phyloP scores from a whole-genome alignment of 495 filamentous ascomycete genomes.

The Penicillium diatomitis region DNA sequence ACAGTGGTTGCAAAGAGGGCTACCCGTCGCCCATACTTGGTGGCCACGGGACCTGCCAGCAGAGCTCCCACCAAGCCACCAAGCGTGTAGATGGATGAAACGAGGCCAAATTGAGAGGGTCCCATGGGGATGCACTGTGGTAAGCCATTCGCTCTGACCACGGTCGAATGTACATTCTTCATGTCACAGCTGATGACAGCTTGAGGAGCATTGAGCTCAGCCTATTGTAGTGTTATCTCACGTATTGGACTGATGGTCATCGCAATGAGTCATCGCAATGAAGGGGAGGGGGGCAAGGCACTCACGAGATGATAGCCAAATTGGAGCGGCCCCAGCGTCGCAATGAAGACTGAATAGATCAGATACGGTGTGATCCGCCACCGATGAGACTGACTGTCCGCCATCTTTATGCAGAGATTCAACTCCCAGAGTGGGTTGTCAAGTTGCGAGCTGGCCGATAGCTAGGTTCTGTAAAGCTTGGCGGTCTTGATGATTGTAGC shows the following conservation, averaged over 20 bases:
- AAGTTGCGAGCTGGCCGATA: no score
- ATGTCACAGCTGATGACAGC: constrained; percentile 75
- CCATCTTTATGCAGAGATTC: no score
- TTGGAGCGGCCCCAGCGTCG: constrained; percentile 73
- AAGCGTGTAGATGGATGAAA: constrained; percentile 84
- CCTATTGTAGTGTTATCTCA: constrained; percentile 38
- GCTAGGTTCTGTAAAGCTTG: no score
- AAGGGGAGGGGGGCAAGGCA: no score
- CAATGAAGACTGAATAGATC: constrained; percentile 51
- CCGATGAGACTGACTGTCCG: constrained; percentile 3
- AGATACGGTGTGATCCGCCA: constrained; percentile 51
- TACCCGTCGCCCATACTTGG: constrained; percentile 59
- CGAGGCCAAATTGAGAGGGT: constrained; percentile 62
- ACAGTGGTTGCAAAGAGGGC: constrained; percentile 63
- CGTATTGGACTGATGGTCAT: neutral
- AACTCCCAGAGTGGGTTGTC: no score
- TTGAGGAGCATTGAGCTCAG: constrained; percentile 91
- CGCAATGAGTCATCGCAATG: no score
- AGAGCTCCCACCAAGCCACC: constrained; percentile 83
- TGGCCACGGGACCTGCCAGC: constrained; percentile 61
- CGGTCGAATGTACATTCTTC: constrained; percentile 42
- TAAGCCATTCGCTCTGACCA: constrained; percentile 25
- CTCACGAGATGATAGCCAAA: constrained; percentile 89
- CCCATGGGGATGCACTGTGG: constrained; percentile 81
- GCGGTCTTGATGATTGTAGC: no score